A percentile compares a stretch with the other conserved stretches of the same genome.
Conservation (phyloP, 305 asterid species). For the Ilex paraguariensis region DNA sequence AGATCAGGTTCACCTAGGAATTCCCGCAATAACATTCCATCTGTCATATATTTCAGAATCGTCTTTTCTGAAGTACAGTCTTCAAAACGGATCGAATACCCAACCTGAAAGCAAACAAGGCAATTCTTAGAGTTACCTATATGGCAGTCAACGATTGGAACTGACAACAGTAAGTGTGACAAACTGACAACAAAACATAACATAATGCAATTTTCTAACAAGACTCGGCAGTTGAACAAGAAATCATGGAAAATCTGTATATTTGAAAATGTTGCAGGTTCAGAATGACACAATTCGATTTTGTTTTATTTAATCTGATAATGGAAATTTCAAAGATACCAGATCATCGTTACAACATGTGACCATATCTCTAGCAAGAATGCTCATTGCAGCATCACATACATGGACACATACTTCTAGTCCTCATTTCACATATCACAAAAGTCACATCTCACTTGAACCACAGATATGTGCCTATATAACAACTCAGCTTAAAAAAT, state of each 20-base stretch:
- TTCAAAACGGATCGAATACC: slow-evolving; percentile 95
- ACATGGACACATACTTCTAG: not conserved
- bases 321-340: not conserved
- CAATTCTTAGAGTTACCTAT: slow-evolving; percentile 13
- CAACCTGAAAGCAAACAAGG: slow-evolving; percentile 44
- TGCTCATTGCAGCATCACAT: not conserved
- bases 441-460: no score
- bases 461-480: no score
- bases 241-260: not conserved
- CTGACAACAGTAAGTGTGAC: not conserved
- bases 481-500: not conserved
- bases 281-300: not conserved
- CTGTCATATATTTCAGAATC: slow-evolving; percentile 80
- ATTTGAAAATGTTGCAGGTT: not conserved
- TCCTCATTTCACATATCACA: no score
- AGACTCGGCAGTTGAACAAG: not conserved
- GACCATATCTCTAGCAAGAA: not conserved
- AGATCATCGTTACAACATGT: no score
- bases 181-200: slow-evolving; percentile 2
- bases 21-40: slow-evolving; percentile 84
- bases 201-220: not conserved
- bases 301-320: not conserved
- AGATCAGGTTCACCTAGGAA: slow-evolving; percentile 94
- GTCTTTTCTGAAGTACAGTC: slow-evolving; percentile 94
- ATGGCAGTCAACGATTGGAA: slow-evolving; percentile 11